These are phyloP conservation scores for Coemansia sp. DNA, from an alignment of 192 early-diverging fungal genomes.

Conservation along the genomic window DNA sequence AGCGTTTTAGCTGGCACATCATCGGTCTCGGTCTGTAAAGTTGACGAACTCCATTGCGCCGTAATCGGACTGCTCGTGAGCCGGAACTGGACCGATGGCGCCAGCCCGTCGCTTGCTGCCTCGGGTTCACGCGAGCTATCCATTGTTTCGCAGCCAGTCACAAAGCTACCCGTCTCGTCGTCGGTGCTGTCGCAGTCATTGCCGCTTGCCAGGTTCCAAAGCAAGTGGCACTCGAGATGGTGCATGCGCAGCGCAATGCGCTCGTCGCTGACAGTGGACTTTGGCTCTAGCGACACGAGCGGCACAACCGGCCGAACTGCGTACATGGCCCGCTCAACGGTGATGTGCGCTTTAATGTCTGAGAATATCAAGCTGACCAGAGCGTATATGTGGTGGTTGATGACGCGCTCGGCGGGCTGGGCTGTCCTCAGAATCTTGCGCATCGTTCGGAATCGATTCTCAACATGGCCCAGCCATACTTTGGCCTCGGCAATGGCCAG, in stretches of 20 bases:
- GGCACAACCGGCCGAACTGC: constrained; percentile 32
- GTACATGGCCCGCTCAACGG: constrained; percentile 38
- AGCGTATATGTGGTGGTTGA: constrained; percentile 22
- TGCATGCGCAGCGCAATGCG: constrained; percentile 29
- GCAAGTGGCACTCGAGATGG: constrained; percentile 37
- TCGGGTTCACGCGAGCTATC: background rate
- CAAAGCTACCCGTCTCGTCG: constrained; percentile 5
- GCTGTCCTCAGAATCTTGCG: constrained; percentile 3
- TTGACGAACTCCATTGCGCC: constrained; percentile 19
- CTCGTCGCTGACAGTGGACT: background rate
- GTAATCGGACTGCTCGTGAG: constrained; percentile 36
- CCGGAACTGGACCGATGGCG: constrained; percentile 22
- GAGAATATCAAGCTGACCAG: constrained; percentile 38
- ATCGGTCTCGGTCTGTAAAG: constrained; percentile 3
- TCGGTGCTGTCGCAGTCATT: background rate
- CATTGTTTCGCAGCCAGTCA: constrained; percentile 6
- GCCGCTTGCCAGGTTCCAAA: constrained; percentile 19
- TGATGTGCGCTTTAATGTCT: constrained; percentile 37
- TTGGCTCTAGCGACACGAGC: background rate
- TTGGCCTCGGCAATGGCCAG: constrained; percentile 41
- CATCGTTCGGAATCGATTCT: constrained; percentile 15
- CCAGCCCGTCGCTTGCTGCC: constrained; percentile 1
- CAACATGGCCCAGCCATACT: constrained; percentile 19
- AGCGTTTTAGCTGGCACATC: constrained; percentile 4
- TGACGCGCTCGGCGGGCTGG: background rate